Base-by-base conservation (phyloP, 208 protist species). In the Strigomonas culicis region DNA sequence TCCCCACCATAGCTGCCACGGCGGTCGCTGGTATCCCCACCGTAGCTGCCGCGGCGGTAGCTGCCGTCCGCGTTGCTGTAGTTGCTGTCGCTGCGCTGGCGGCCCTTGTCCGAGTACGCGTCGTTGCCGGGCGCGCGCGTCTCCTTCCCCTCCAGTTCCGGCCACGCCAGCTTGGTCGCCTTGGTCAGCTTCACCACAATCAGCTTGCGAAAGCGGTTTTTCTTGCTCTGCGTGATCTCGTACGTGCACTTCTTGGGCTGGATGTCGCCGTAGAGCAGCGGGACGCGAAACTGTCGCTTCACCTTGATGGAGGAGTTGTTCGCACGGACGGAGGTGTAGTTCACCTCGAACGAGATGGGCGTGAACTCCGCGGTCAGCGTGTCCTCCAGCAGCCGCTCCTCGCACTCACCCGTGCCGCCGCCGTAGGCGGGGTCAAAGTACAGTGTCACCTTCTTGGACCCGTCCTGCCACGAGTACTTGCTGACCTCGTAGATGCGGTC, bases 381-480 rank as follows among this genome's bases (percentile, higher is more conserved):
- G 27, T 52, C 46, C 17, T 69, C 63, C 22, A 61, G 64, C 30
- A 94, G 65, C 25, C 58, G 55, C 59, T 86, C 82, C 1, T 72
- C 70, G 13, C n/a, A n/a, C n/a, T 36, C 72, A 10, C 66, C 77
- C 19, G 62, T 50, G 53, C 55, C 52, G 11, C 21, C 24, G 31
- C 39, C 11, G 55, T 41, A 52, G 24, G 30, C 19, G 22, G 74
- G 74, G 63, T 88, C 77, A n/a, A 92, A 64, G 74, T 94, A 94
- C 43, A 94, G 71, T 0, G 82, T 78, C 11, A 90, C 82, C 34
- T 50, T 68, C 59, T 84, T 86, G 21, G 21, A 80, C 4, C 64
- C 74, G 50, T 94, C 83, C 47, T 72, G 58, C 85, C 88, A 94
- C 66, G 82, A 84, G 76, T 90, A 91, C 61, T 88, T 92, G 7